Conservation (phyloP, 108 stramenopile species). For the Parietichytrium sp. region DNA sequence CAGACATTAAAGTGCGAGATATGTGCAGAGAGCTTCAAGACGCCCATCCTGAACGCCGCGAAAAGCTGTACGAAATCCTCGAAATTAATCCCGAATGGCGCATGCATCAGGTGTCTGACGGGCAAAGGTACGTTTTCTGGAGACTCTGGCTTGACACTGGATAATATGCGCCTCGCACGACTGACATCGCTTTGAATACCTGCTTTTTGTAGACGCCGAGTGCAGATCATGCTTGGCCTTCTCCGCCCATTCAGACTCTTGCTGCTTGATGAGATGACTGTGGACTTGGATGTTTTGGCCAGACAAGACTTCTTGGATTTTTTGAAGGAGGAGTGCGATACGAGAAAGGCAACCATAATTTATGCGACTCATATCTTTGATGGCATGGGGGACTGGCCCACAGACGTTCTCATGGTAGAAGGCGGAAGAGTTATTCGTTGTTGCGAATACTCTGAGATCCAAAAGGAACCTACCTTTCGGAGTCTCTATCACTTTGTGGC, state of each 20-base stretch:
- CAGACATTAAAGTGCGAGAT: conserved; percentile 82
- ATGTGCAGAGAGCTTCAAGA: conserved; percentile 95
- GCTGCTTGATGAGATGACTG: conserved; percentile 94
- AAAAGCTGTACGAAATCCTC: conserved; percentile 86
- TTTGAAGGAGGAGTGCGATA: conserved; percentile 82
- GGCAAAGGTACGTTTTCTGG: background rate
- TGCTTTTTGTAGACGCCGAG: conserved; percentile 86
- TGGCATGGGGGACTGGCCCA: conserved; percentile 79
- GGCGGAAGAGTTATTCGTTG: background rate
- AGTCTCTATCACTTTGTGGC: background rate
- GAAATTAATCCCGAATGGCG: conserved; percentile 93
- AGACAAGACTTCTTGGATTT: conserved; percentile 85
- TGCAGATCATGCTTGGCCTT: conserved; percentile 90
- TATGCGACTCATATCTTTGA: conserved; percentile 99
- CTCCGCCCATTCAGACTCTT: conserved; percentile 91
- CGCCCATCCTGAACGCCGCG: conserved; percentile 87
- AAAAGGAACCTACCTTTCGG: background rate
- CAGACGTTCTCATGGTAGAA: conserved; percentile 55
- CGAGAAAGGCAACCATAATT: conserved; percentile 84
- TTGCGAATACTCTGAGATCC: background rate
- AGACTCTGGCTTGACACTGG: background rate
- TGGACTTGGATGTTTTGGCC: conserved; percentile 89
- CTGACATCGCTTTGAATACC: conserved; percentile 37
- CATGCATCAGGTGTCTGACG: conserved; percentile 80
- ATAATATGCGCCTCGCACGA: background rate